Evolutionary conservation across 2,329 filamentous ascomycete genomes (phyloP).

Genomic region (Trichoderma guizhouense): DNA sequence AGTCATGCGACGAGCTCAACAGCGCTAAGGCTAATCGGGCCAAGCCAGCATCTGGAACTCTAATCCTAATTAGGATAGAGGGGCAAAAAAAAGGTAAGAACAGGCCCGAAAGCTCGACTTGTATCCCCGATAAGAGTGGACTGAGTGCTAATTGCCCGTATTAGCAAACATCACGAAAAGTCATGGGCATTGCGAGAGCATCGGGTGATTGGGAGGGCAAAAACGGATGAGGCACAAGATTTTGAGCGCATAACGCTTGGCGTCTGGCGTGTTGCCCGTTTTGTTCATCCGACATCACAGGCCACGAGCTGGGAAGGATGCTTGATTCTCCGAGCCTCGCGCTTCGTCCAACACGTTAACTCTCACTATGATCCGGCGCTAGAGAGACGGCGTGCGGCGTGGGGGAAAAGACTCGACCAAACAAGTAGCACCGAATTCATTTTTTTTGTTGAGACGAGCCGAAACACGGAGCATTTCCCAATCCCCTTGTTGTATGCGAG

Average conservation of each 20-base stretch:
- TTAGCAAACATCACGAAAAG: neutral
- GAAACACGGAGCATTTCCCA: constrained; percentile 9
- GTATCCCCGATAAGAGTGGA: constrained; percentile 10
- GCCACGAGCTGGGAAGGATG: neutral
- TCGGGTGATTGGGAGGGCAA: neutral
- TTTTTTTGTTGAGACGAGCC: constrained; percentile 17
- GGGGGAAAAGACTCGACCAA: neutral
- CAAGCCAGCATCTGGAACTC: neutral
- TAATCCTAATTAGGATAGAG: constrained; percentile 12
- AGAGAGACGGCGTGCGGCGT: neutral
- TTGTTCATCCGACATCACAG: neutral
- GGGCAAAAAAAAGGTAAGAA: neutral
- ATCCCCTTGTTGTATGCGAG: neutral
- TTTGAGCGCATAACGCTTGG: neutral
- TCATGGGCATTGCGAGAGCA: neutral
- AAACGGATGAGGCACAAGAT: neutral
- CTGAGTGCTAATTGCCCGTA: neutral
- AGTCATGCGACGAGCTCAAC: neutral
- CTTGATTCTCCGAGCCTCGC: neutral
- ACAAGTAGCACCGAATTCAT: neutral
- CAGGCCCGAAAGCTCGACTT: neutral
- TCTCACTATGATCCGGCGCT: neutral
- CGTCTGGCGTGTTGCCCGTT: neutral
- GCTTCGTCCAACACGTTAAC: neutral
- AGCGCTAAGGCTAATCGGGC: neutral